These are phyloP conservation scores for Capronia coronata DNA, from an alignment of 2,329 filamentous ascomycete genomes.

Conservation along the genomic window DNA sequence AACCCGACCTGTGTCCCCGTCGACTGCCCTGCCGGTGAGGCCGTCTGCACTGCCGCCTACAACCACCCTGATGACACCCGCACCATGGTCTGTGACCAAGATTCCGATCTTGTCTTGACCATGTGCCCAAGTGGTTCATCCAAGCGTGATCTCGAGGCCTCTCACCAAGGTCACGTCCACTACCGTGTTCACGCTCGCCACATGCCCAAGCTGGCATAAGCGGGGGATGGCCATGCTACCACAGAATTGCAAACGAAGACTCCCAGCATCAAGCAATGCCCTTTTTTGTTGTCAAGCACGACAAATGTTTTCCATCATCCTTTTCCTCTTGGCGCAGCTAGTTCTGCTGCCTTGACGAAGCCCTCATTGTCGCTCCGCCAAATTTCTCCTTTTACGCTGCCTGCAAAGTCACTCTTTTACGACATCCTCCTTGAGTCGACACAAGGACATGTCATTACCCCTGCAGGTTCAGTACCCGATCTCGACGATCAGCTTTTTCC, in stretches of 20 bases:
- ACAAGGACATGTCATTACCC: slow-evolving; percentile 24
- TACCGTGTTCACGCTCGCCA: slow-evolving; percentile 27
- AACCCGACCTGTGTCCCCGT: slow-evolving; percentile 26
- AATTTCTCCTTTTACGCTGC: slow-evolving; percentile 10
- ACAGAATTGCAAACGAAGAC: neutral
- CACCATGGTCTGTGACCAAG: slow-evolving; percentile 27
- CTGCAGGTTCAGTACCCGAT: slow-evolving; percentile 24
- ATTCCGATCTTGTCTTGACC: slow-evolving; percentile 23
- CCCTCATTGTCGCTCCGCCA: neutral
- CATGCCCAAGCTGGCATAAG: slow-evolving; percentile 18
- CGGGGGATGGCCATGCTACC: neutral
- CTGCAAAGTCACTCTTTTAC: slow-evolving; percentile 25
- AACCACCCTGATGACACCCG: slow-evolving; percentile 27
- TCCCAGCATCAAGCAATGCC: slow-evolving; percentile 6
- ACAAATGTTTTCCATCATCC: slow-evolving; percentile 10
- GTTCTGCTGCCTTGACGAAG: slow-evolving; percentile 22
- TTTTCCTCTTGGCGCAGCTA: slow-evolving; percentile 22
- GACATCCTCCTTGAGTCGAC: slow-evolving; percentile 24
- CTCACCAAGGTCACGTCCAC: slow-evolving; percentile 13
- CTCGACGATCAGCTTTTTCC: slow-evolving; percentile 21
- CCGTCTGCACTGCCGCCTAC: slow-evolving; percentile 26
- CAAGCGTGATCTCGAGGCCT: slow-evolving; percentile 20
- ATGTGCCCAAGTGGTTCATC: slow-evolving; percentile 25
- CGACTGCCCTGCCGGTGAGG: slow-evolving; percentile 25
- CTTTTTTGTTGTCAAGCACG: neutral